phyloP scores from a whole-genome alignment of 352 stramenopile species.

The Achlya hypogyna region DNA sequence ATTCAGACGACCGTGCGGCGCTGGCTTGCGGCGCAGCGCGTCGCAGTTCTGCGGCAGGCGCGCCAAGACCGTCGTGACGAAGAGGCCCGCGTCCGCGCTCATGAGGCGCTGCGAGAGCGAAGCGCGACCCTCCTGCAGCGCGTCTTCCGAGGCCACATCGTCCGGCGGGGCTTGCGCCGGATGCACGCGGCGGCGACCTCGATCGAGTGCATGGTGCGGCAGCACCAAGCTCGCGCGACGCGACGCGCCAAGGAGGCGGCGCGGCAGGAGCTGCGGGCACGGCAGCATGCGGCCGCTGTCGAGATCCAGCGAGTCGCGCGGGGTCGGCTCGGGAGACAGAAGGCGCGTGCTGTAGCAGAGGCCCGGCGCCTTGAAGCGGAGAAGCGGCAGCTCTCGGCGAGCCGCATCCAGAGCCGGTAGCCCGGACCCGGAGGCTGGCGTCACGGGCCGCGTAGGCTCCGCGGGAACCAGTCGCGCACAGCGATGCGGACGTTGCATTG shows the following conservation, averaged over 20 bases:
- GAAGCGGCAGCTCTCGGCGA: background rate
- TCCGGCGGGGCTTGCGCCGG: background rate
- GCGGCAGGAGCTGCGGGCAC: background rate
- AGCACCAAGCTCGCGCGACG: background rate
- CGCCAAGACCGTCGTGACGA: background rate
- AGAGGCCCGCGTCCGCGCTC: background rate
- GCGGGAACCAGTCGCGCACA: background rate
- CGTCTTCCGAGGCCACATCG: background rate
- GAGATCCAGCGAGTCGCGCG: background rate
- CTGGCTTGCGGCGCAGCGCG: background rate
- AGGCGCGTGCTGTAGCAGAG: background rate
- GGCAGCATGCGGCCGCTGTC: background rate
- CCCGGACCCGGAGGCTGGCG: background rate
- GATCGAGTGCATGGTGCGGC: constrained; percentile 11
- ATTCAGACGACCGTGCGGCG: constrained; percentile 1
- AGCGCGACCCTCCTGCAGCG: background rate
- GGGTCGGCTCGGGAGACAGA: background rate
- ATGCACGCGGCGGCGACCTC: background rate
- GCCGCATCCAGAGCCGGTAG: background rate
- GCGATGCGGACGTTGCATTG: background rate
- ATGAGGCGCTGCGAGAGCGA: background rate
- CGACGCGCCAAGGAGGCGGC: background rate
- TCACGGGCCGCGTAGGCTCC: background rate
- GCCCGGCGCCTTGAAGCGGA: background rate
- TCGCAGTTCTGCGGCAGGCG: background rate